Evolutionary conservation across 2,329 filamentous ascomycete species (phyloP).

Genomic region (Plectosphaerella plurivora): DNA sequence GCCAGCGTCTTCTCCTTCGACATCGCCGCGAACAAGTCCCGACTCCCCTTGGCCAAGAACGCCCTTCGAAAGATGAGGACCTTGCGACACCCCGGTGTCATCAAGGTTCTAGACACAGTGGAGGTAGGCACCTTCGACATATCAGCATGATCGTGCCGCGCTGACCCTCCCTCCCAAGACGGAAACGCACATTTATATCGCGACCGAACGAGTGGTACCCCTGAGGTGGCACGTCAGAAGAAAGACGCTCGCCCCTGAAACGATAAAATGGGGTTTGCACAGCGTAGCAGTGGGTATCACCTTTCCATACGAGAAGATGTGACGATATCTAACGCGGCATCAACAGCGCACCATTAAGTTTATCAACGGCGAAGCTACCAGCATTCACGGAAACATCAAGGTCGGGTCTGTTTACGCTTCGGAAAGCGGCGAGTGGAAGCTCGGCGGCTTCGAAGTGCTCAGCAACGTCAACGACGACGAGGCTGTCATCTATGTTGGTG

Average conservation of each 20-base stretch:
- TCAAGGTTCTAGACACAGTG: conserved; percentile 90
- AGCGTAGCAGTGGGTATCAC: conserved; percentile 67
- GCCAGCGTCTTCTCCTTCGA: conserved; percentile 99
- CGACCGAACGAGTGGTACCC: conserved; percentile 84
- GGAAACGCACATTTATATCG: conserved; percentile 92
- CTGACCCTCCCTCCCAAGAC: conserved; percentile 49
- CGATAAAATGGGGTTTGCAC: conserved; percentile 92
- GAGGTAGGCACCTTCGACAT: conserved; percentile 53
- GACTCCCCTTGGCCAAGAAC: conserved; percentile 84
- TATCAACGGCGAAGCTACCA: conserved; percentile 88
- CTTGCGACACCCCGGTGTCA: conserved; percentile 86
- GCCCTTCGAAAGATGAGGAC: conserved; percentile 91
- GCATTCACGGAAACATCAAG: conserved; percentile 83
- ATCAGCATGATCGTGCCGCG: not conserved
- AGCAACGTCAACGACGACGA: conserved; percentile 97
- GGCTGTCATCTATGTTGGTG: conserved; percentile 74
- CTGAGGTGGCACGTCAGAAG: conserved; percentile 86
- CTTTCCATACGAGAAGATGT: not conserved
- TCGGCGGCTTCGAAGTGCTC: conserved; percentile 88
- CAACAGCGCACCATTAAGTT: conserved; percentile 83
- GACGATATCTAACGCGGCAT: not conserved
- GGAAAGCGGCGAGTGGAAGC: conserved; percentile 96
- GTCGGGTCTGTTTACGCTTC: conserved; percentile 87
- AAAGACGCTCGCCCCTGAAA: conserved; percentile 84
- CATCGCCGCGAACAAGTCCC: conserved; percentile 71